These are phyloP conservation scores for Mycena floridula DNA, from an alignment of 768 basidiomycete species.

Conservation along the genomic window DNA sequence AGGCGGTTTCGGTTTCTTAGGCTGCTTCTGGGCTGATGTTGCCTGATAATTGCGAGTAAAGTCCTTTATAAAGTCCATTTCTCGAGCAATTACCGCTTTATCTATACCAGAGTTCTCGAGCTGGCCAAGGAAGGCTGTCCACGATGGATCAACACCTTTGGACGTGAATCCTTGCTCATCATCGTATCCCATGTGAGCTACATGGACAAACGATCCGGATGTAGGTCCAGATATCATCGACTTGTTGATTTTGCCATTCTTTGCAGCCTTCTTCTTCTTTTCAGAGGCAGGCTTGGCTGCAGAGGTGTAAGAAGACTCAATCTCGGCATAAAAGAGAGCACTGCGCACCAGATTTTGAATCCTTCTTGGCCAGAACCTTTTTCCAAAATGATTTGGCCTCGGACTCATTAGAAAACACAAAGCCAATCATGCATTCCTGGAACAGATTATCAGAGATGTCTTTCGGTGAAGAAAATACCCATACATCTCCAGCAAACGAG, in stretches of 20 bases:
- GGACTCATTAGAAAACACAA: constrained; percentile 82
- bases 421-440: constrained; percentile 85
- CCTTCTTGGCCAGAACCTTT: constrained; percentile 69
- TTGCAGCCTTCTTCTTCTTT: constrained; percentile 53
- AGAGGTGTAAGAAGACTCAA: not conserved
- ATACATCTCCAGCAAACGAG: constrained; percentile 86
- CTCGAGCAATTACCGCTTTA: constrained; percentile 60
- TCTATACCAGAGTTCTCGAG: constrained; percentile 64
- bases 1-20: constrained; percentile 35
- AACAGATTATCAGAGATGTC: constrained; percentile 2
- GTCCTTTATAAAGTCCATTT: constrained; percentile 86
- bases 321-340: not conserved
- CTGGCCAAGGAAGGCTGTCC: constrained; percentile 66
- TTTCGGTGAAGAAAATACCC: constrained; percentile 24
- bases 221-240: constrained; percentile 85
- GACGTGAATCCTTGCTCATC: constrained; percentile 81
- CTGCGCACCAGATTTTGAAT: constrained; percentile 43
- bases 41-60: constrained; percentile 56
- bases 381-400: constrained; percentile 86
- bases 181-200: constrained; percentile 96
- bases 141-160: constrained; percentile 83
- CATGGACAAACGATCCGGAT: constrained; percentile 74
- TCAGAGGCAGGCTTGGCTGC: constrained; percentile 43
- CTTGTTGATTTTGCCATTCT: constrained; percentile 84
- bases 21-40: constrained; percentile 21